Base-by-base conservation (phyloP, 2,329 filamentous ascomycete species). In the Dothideomycetidae sp. region DNA sequence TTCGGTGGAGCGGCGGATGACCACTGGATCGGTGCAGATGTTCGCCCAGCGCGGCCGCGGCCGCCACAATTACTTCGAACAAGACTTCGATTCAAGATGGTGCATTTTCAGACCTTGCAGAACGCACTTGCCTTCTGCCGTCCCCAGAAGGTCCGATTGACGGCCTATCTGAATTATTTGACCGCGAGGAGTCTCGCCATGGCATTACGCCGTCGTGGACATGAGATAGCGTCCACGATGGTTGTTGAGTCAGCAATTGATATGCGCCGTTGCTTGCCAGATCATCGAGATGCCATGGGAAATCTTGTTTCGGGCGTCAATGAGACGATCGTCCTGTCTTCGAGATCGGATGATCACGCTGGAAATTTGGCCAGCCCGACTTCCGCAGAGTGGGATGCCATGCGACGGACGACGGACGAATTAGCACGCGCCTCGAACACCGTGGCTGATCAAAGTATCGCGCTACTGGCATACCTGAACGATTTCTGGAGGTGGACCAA, bases 391-490 rank as follows among this genome's bases (percentile, higher is more conserved):
- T 26, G 21, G 21, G 21, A 26, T n/a, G n/a, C n/a, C 7, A 26
- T 26, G 21, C 21, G n/a, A n/a, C 21, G n/a, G n/a, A 7, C 21
- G 7, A 26, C 21, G 7, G 21, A 26, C 7, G n/a, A 26, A 7
- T 26, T 26, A 26, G 21, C 21, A 7, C 7, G 21, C 7, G 44
- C 50, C n/a, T 52, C 55, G 1, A 44, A 42, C 0, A 54, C 46
- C 0, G 46, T 59, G 0, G 42, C 53, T 5, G 56, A 64, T 31
- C 61, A 63, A 38, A 45, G 61, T 2, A 52, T 65, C 10, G 62
- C 60, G 1, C 45, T 68, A 11, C 46, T 68, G 29, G 47, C 53
- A 40, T 67, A 66, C 34, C 42, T 56, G 1, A 51, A 51, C 5
- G 55, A 57, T 39, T 55, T 66, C 17, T 45, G 57, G 3, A 46